Percentiles rank a stretch among this genome's conserved stretches.
phyloP scores from a whole-genome alignment of 495 filamentous ascomycete species.

The Penicillium pancosmium region DNA sequence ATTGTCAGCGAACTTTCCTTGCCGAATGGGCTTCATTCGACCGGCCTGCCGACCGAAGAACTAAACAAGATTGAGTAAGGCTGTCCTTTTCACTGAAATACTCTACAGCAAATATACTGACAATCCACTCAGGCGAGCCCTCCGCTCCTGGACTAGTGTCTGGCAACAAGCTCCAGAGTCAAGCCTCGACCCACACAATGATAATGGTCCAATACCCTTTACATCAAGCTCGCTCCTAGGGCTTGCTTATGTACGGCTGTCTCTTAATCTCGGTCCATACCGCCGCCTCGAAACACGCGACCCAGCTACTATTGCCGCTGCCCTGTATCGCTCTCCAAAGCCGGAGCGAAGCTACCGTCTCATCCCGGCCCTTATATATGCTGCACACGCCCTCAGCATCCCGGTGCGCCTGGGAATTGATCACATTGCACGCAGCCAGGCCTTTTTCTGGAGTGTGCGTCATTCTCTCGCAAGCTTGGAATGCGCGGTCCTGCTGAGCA shows the following conservation, averaged over 20 bases:
- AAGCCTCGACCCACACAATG: slow-evolving; percentile 44
- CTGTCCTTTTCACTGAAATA: background rate
- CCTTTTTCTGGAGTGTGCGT: slow-evolving; percentile 53
- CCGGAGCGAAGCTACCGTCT: slow-evolving; percentile 42
- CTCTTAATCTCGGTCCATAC: slow-evolving; percentile 39
- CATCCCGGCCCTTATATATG: slow-evolving; percentile 42
- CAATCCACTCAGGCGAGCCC: slow-evolving; percentile 31
- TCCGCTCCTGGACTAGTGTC: slow-evolving; percentile 43
- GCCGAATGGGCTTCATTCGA: slow-evolving; percentile 37
- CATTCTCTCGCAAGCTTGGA: slow-evolving; percentile 53
- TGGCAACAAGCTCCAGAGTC: slow-evolving; percentile 49
- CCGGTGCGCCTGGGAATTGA: slow-evolving; percentile 45
- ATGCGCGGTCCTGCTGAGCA: slow-evolving; percentile 50
- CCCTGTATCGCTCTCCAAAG: slow-evolving; percentile 36
- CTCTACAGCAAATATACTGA: background rate
- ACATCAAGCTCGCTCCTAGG: slow-evolving; percentile 43
- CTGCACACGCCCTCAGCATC: slow-evolving; percentile 44
- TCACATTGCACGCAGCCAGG: slow-evolving; percentile 48
- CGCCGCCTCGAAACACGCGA: slow-evolving; percentile 43
- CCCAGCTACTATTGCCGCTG: slow-evolving; percentile 35
- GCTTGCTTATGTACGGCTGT: slow-evolving; percentile 44
- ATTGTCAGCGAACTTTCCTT: slow-evolving; percentile 44
- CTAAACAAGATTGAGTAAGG: slow-evolving; percentile 43
- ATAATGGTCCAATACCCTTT: slow-evolving; percentile 44
- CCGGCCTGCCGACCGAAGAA: slow-evolving; percentile 39